These are phyloP conservation scores for Smittium mucronatum DNA, from an alignment of 371 early-diverging fungal species.

Conservation along the genomic window DNA sequence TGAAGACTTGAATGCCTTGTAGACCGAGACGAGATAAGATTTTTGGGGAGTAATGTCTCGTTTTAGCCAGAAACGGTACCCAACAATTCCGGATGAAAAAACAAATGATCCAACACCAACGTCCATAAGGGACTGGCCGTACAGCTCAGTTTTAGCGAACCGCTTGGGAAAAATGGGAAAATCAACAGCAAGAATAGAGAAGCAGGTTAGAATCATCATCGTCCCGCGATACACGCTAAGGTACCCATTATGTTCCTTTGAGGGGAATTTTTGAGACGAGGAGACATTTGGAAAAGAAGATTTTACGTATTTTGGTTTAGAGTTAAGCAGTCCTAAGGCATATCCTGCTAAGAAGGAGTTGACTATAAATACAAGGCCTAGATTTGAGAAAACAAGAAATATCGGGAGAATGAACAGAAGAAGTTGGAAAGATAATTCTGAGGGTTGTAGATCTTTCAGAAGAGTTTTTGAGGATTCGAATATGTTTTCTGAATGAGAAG, in stretches of 20 bases:
- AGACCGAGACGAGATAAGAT: neutral
- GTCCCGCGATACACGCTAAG: slow-evolving; percentile 61
- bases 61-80: slow-evolving; percentile 19
- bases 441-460: neutral
- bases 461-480: neutral
- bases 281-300: neutral
- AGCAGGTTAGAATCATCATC: slow-evolving; percentile 66
- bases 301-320: neutral
- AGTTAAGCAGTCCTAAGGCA: neutral
- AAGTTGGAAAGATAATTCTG: neutral
- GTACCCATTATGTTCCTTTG: slow-evolving; percentile 15
- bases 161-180: slow-evolving; percentile 84
- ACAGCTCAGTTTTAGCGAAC: slow-evolving; percentile 86
- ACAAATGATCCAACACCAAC: slow-evolving; percentile 37
- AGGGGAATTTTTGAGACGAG: neutral
- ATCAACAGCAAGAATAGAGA: slow-evolving; percentile 83
- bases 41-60: neutral
- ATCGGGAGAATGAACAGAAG: slow-evolving; percentile 4
- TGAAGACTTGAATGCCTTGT: slow-evolving; percentile 22
- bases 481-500: neutral
- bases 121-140: slow-evolving; percentile 69
- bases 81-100: slow-evolving; percentile 33
- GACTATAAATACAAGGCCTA: slow-evolving; percentile 6
- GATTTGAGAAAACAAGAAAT: slow-evolving; percentile 6
- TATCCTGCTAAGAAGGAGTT: slow-evolving; percentile 5